Evolutionary conservation across 176 grass and related monocot species (phyloP).

Genomic region (Calamus simplicifolius): DNA sequence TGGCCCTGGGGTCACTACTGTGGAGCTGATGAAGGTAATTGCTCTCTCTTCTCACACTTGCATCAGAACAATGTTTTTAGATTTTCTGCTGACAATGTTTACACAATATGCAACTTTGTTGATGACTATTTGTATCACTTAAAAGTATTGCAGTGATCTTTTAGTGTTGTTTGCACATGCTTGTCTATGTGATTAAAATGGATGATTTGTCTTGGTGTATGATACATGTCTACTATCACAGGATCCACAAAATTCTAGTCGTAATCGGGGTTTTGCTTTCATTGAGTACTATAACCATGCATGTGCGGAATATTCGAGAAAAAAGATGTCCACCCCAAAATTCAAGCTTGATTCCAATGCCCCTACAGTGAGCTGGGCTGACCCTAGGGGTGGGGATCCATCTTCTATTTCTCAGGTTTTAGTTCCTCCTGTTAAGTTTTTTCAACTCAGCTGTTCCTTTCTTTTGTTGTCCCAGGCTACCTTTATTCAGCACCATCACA

Average conservation of each 20-base stretch:
- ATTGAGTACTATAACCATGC: constrained; percentile 90
- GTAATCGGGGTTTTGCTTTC: constrained; percentile 73
- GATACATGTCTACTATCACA: constrained; percentile 14
- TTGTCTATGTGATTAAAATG: no score
- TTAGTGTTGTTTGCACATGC: no score
- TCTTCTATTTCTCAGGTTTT: constrained; percentile 53
- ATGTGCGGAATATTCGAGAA: constrained; percentile 78
- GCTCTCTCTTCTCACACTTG: not conserved
- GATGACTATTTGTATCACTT: no score
- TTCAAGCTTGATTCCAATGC: constrained; percentile 81
- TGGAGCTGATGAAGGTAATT: constrained; percentile 73
- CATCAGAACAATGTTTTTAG: no score
- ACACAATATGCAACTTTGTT: no score
- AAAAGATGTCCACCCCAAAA: constrained; percentile 68
- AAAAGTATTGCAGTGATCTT: no score
- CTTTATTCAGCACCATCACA: no score
- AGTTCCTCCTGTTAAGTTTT: constrained; percentile 3
- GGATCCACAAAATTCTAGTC: constrained; percentile 38
- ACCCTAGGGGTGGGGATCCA: constrained; percentile 51
- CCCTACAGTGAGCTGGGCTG: constrained; percentile 83
- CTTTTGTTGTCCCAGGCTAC: no score
- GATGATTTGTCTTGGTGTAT: no score
- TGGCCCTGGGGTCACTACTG: constrained; percentile 72
- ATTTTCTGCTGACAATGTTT: no score
- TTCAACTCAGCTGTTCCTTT: not conserved